A percentile compares a stretch with the other conserved stretches of the same genome.
phyloP scores from a whole-genome alignment of 2,329 filamentous ascomycete genomes.

The Cladosporium halotolerans region DNA sequence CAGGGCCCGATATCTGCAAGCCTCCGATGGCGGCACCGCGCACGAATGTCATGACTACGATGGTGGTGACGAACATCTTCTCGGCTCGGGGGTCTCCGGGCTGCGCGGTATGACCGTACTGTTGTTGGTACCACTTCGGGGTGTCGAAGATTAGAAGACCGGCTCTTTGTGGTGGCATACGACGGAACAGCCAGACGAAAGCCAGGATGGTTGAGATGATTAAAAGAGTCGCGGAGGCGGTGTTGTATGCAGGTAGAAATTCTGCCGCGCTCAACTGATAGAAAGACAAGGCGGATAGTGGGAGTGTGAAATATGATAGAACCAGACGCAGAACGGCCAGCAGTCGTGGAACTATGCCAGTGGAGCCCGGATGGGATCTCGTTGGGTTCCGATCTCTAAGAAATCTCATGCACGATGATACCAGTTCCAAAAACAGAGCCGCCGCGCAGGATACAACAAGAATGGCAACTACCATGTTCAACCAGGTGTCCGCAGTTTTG shows the following conservation, averaged over 20 bases:
- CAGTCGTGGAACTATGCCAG: background rate
- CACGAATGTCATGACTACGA: conserved; percentile 1
- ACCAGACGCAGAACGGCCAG: background rate
- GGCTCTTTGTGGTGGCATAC: background rate
- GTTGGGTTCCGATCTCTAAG: background rate
- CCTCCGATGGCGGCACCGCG: conserved; percentile 4
- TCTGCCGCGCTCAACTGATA: background rate
- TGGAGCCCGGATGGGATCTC: background rate
- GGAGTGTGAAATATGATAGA: conserved; percentile 6
- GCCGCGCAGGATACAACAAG: background rate
- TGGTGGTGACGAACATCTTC: background rate
- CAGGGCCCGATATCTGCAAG: background rate
- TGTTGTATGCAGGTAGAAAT: background rate
- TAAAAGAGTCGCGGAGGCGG: background rate
- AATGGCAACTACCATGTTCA: conserved; percentile 2
- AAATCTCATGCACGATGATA: background rate
- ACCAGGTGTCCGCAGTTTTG: background rate
- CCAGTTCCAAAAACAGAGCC: background rate
- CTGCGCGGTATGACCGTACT: background rate
- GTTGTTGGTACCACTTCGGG: conserved; percentile 5
- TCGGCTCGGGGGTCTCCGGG: background rate
- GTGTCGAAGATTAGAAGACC: background rate
- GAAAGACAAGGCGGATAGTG: conserved; percentile 1
- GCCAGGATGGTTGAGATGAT: background rate
- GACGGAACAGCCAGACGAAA: conserved; percentile 7